Conservation (phyloP, 2,329 filamentous ascomycete species). For the Talaromyces rugulosus region DNA sequence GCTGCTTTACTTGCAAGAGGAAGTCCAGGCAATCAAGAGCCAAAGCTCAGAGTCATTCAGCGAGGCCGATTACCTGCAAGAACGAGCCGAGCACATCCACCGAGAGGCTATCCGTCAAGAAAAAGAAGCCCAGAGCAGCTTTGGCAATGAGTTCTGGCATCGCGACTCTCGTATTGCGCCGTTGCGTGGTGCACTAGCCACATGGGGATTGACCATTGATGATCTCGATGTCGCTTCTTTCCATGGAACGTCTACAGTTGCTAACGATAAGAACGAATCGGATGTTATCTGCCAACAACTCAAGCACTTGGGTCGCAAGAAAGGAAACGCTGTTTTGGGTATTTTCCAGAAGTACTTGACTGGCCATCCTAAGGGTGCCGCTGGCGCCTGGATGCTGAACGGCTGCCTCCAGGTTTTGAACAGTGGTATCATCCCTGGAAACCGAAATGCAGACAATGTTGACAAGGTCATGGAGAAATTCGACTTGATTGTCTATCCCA, state of each 20-base stretch:
- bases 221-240: slow-evolving; percentile 94
- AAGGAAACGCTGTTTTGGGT: slow-evolving; percentile 92
- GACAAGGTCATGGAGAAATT: slow-evolving; percentile 96
- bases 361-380: slow-evolving; percentile 97
- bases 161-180: slow-evolving; percentile 89
- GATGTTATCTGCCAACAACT: slow-evolving; percentile 96
- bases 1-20: slow-evolving; percentile 85
- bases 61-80: slow-evolving; percentile 78
- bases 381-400: slow-evolving; percentile 99
- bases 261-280: slow-evolving; percentile 99
- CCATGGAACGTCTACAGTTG: slow-evolving; percentile 97
- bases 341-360: slow-evolving; percentile 99
- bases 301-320: slow-evolving; percentile 86
- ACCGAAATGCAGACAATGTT: slow-evolving; percentile 96
- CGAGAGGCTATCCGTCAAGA: slow-evolving; percentile 83
- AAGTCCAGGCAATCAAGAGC: slow-evolving; percentile 84
- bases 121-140: slow-evolving; percentile 85
- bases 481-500: slow-evolving; percentile 96
- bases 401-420: slow-evolving; percentile 94
- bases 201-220: slow-evolving; percentile 96
- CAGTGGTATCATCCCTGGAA: slow-evolving; percentile 88
- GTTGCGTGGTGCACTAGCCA: slow-evolving; percentile 89
- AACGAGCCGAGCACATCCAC: slow-evolving; percentile 82
- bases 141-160: slow-evolving; percentile 99
- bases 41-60: slow-evolving; percentile 67